These are phyloP conservation scores for Serpula lacrymans DNA, from an alignment of 768 basidiomycete species.

Conservation along the genomic window DNA sequence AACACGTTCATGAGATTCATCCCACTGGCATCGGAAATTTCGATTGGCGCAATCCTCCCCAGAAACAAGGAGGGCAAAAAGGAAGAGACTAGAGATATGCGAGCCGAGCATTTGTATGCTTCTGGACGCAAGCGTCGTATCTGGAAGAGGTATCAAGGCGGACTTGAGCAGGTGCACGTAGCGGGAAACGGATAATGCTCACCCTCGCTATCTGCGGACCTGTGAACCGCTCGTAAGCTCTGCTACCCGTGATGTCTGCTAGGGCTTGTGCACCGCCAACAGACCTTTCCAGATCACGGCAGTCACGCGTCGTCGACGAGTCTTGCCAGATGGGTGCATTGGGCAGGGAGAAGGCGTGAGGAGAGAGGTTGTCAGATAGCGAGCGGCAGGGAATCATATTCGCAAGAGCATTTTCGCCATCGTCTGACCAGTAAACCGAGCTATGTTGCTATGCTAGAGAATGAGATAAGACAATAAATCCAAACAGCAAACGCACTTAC, in stretches of 20 bases:
- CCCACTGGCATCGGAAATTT: constrained; percentile 86
- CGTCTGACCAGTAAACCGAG: constrained; percentile 75
- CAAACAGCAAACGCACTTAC: constrained; percentile 32
- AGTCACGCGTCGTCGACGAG: constrained; percentile 78
- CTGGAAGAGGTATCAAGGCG: constrained; percentile 30
- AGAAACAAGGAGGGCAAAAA: constrained; percentile 83
- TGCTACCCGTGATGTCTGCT: constrained; percentile 74
- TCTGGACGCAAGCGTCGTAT: constrained; percentile 52
- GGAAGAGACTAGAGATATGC: constrained; percentile 79
- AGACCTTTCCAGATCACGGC: constrained; percentile 59
- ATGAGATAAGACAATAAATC: background rate
- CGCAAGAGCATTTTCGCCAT: constrained; percentile 49
- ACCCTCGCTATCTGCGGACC: constrained; percentile 82
- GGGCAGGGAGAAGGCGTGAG: constrained; percentile 62
- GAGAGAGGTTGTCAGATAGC: constrained; percentile 57
- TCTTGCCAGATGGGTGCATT: constrained; percentile 90
- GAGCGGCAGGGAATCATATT: constrained; percentile 48
- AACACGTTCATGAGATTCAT: constrained; percentile 87
- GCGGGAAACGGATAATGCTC: constrained; percentile 12
- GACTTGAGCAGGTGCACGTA: constrained; percentile 1
- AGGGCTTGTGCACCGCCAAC: constrained; percentile 70
- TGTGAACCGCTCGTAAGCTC: constrained; percentile 87
- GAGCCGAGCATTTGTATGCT: constrained; percentile 55
- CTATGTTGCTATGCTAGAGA: constrained; percentile 74
- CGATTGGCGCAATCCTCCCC: constrained; percentile 73